These are phyloP conservation scores for Pterocarpus macrocarpus DNA, from an alignment of 306 rosid genomes.

Conservation along the genomic window DNA sequence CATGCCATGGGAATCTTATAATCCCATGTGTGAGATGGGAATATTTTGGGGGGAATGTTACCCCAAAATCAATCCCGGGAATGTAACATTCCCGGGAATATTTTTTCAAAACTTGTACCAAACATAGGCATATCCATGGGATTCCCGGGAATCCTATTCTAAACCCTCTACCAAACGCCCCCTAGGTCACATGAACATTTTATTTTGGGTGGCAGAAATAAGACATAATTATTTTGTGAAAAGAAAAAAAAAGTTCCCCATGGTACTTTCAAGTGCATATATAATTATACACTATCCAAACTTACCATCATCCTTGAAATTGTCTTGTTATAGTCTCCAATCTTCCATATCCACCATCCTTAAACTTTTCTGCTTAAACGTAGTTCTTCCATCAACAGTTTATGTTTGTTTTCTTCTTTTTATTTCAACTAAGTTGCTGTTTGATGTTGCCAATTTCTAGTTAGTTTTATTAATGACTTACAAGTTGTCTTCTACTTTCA, in stretches of 20 bases:
- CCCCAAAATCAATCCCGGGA: too few relatives aligned
- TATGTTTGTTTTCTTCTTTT: constrained; percentile 9
- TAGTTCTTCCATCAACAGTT: constrained; percentile 9
- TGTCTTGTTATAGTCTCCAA: constrained; percentile 35
- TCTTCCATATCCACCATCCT: constrained; percentile 23
- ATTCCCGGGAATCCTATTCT: too few relatives aligned
- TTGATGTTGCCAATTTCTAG: constrained; percentile 28
- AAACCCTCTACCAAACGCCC: too few relatives aligned
- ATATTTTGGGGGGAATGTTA: too few relatives aligned
- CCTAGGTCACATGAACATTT: constrained; percentile 27
- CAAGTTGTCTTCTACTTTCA: constrained; percentile 58
- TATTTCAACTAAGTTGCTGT: constrained; percentile 38
- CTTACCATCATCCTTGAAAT: constrained; percentile 22
- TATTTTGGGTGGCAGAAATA: constrained; percentile 28
- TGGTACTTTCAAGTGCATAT: constrained; percentile 27
- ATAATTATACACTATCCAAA: not conserved
- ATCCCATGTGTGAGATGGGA: too few relatives aligned
- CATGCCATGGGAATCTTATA: too few relatives aligned
- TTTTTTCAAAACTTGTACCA: too few relatives aligned
- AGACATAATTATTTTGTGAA: constrained; percentile 16
- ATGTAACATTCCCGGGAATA: too few relatives aligned
- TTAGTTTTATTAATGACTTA: constrained; percentile 29
- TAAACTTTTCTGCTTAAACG: constrained; percentile 13
- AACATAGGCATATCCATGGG: too few relatives aligned
- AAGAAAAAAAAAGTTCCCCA: not conserved